A percentile compares a stretch with the other conserved stretches of the same genome.
These are phyloP conservation scores for Calophaca sinica DNA, from an alignment of 306 rosid genomes.

Conservation along the genomic window DNA sequence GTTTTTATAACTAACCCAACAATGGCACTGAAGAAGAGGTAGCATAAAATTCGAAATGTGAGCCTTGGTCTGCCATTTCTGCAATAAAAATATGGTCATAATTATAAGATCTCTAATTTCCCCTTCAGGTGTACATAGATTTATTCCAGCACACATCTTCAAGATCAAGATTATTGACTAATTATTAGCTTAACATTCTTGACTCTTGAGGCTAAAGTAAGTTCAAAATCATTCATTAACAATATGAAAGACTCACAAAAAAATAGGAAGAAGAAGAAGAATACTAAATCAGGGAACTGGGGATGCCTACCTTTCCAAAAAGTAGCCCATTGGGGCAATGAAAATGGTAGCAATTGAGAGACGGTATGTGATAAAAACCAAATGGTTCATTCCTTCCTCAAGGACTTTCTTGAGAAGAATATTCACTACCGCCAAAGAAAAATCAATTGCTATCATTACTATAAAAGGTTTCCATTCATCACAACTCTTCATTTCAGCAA, in stretches of 20 bases:
- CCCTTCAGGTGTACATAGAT: background rate
- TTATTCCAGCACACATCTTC: background rate
- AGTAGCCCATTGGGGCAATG: slow-evolving; percentile 79
- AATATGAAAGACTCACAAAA: slow-evolving; percentile 2
- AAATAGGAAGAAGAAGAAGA: slow-evolving; percentile 7
- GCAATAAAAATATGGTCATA: slow-evolving; percentile 45
- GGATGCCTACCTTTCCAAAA: slow-evolving; percentile 68
- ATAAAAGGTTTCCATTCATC: slow-evolving; percentile 84
- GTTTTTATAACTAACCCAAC: slow-evolving; percentile 69
- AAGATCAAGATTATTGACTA: slow-evolving; percentile 34
- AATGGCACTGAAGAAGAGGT: slow-evolving; percentile 85
- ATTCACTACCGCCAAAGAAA: slow-evolving; percentile 73
- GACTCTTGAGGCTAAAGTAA: slow-evolving; percentile 12
- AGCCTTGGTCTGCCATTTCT: slow-evolving; percentile 72
- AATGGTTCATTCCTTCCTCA: slow-evolving; percentile 82
- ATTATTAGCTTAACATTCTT: slow-evolving; percentile 24
- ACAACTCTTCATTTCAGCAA: slow-evolving; percentile 51
- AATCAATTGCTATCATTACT: slow-evolving; percentile 75
- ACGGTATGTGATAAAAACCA: slow-evolving; percentile 88
- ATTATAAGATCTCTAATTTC: background rate
- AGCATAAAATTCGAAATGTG: slow-evolving; percentile 68
- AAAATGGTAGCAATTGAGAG: slow-evolving; percentile 72
- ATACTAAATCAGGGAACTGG: slow-evolving; percentile 11
- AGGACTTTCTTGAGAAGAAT: slow-evolving; percentile 87
- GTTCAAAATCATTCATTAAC: slow-evolving; percentile 23